Conservation (phyloP, 805 yeast species). For the Kodamaea neixiangensis region DNA sequence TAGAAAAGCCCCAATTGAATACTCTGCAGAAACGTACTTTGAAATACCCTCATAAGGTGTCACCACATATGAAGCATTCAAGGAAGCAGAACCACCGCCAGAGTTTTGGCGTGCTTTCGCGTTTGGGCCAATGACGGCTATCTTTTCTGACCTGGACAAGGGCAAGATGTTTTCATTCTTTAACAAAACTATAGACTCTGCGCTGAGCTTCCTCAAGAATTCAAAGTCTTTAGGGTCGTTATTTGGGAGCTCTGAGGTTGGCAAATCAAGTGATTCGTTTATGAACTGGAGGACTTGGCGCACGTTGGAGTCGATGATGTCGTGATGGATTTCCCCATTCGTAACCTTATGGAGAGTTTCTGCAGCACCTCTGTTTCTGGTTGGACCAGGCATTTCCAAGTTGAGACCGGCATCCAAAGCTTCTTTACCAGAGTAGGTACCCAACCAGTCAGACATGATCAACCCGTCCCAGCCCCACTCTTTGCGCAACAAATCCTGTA, state of each 20-base stretch:
- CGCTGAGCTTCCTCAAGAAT: constrained; percentile 26
- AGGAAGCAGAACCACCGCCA: constrained; percentile 66
- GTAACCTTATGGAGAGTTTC: constrained; percentile 45
- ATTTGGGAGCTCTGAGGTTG: constrained; percentile 34
- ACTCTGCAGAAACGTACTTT: constrained; percentile 24
- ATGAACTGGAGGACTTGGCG: constrained; percentile 49
- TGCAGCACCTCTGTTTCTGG: constrained; percentile 45
- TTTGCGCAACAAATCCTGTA: constrained; percentile 48
- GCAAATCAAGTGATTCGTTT: constrained; percentile 39
- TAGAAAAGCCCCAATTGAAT: constrained; percentile 34
- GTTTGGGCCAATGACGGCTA: constrained; percentile 62
- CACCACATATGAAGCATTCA: constrained; percentile 48
- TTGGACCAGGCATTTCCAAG: constrained; percentile 71
- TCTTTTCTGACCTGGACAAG: constrained; percentile 24
- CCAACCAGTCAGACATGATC: constrained; percentile 67
- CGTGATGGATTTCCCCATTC: constrained; percentile 40
- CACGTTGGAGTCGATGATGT: constrained; percentile 49
- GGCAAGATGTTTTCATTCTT: constrained; percentile 57
- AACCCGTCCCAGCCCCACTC: constrained; percentile 63
- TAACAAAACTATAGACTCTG: constrained; percentile 55
- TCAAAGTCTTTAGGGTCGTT: constrained; percentile 25
- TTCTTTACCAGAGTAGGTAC: constrained; percentile 49
- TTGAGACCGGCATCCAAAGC: constrained; percentile 59
- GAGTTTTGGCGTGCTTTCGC: constrained; percentile 51
- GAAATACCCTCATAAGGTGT: constrained; percentile 52